Percentiles rank a stretch among this genome's conserved stretches.
Evolutionary conservation across 2,329 filamentous ascomycete genomes (phyloP).

Genomic region (Cladosporium sp.): DNA sequence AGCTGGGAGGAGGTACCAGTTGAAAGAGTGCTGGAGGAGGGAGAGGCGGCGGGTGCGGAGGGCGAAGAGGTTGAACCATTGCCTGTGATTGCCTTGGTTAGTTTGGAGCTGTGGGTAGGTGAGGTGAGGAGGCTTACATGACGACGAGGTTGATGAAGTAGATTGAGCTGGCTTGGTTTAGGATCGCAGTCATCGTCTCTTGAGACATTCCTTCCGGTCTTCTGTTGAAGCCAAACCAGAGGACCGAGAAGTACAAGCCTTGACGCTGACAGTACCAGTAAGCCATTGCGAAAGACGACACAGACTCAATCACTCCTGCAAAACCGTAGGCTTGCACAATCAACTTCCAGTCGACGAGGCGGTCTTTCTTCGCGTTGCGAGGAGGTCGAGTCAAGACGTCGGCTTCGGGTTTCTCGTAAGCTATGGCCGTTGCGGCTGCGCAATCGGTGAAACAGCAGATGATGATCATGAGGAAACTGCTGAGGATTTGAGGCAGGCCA

Average conservation of each 20-base stretch:
- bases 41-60: conserved; percentile 56
- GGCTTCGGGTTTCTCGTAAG: conserved; percentile 71
- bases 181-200: conserved; percentile 50
- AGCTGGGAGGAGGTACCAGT: conserved; percentile 64
- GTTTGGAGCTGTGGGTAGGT: background rate
- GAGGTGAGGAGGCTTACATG: conserved; percentile 49
- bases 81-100: conserved; percentile 39
- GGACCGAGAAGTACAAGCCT: conserved; percentile 61
- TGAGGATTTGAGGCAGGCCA: conserved; percentile 67
- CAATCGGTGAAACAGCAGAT: conserved; percentile 70
- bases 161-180: conserved; percentile 65
- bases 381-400: conserved; percentile 67
- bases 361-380: conserved; percentile 63
- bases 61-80: conserved; percentile 71
- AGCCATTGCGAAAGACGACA: conserved; percentile 40
- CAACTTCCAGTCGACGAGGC: conserved; percentile 68
- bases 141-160: conserved; percentile 79
- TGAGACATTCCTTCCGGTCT: conserved; percentile 44
- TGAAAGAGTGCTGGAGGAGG: conserved; percentile 71
- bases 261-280: conserved; percentile 42
- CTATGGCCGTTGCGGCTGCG: conserved; percentile 65
- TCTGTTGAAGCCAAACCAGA: conserved; percentile 64
- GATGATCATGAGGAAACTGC: conserved; percentile 63
- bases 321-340: conserved; percentile 69
- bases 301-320: conserved; percentile 52